A percentile compares a stretch with the other conserved stretches of the same genome.
These are phyloP conservation scores for Fusarium sp. DNA, from an alignment of 2,329 filamentous ascomycete genomes.

Conservation along the genomic window DNA sequence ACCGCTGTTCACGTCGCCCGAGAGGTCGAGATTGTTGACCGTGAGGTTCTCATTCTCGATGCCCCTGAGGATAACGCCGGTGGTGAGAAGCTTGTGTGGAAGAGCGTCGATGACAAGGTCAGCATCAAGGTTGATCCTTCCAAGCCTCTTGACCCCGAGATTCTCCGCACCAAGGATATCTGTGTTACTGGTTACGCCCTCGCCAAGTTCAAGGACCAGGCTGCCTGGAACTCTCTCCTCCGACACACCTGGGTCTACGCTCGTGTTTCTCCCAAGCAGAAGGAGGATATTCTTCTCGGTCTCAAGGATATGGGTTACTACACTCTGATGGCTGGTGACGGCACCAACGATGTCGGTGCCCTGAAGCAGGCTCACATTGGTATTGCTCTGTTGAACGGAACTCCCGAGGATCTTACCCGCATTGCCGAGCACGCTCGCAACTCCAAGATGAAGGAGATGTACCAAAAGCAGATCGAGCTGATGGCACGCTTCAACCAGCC, in stretches of 20 bases:
- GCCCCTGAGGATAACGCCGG: slow-evolving; percentile 88
- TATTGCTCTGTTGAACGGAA: slow-evolving; percentile 94
- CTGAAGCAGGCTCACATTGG: slow-evolving; percentile 98
- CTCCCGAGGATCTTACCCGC: slow-evolving; percentile 85
- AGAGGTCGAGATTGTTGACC: slow-evolving; percentile 96
- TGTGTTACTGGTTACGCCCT: slow-evolving; percentile 96
- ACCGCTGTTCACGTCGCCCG: slow-evolving; percentile 95
- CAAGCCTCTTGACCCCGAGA: slow-evolving; percentile 79
- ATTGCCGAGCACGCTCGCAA: slow-evolving; percentile 94
- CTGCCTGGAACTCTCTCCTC: slow-evolving; percentile 77
- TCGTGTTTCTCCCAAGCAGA: slow-evolving; percentile 97
- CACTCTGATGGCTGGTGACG: slow-evolving; percentile 97
- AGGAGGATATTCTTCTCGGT: slow-evolving; percentile 96
- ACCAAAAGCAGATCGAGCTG: slow-evolving; percentile 91
- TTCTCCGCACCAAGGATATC: slow-evolving; percentile 85
- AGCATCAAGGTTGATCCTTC: slow-evolving; percentile 85
- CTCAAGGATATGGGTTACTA: slow-evolving; percentile 97
- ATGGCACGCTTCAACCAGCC: slow-evolving; percentile 97
- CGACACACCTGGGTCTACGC: slow-evolving; percentile 97
- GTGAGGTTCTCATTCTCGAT: slow-evolving; percentile 92
- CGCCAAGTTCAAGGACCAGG: slow-evolving; percentile 82
- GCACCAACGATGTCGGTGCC: slow-evolving; percentile 97
- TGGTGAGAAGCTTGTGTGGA: slow-evolving; percentile 87
- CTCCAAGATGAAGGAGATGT: slow-evolving; percentile 98
- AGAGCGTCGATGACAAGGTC: slow-evolving; percentile 89